A percentile compares a stretch with the other conserved stretches of the same genome.
These are phyloP conservation scores for Clathrospora elynae DNA, from an alignment of 2,329 filamentous ascomycete species.

Conservation along the genomic window DNA sequence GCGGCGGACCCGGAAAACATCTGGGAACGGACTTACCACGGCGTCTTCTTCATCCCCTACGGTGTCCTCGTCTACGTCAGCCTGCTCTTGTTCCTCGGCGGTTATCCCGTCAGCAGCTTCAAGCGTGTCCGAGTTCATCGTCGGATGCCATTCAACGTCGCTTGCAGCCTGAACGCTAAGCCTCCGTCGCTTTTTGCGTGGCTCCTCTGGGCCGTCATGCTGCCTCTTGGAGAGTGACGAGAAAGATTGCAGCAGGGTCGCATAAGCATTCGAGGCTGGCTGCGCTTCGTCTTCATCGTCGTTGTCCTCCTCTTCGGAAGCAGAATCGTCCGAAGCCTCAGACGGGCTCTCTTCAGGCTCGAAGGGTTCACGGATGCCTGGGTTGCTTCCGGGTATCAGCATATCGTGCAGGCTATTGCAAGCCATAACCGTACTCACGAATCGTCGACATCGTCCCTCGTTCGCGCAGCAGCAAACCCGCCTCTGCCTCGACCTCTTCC, in stretches of 20 bases:
- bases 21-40: too few species aligned
- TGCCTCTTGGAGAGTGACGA: slow-evolving; percentile 44
- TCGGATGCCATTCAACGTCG: slow-evolving; percentile 15
- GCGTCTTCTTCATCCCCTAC: slow-evolving; percentile 47
- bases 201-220: slow-evolving; percentile 49
- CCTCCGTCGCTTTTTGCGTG: slow-evolving; percentile 60
- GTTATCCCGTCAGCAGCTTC: slow-evolving; percentile 8
- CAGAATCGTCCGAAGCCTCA: slow-evolving; percentile 29
- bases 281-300: slow-evolving; percentile 31
- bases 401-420: slow-evolving; percentile 1
- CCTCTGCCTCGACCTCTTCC: slow-evolving; percentile 28
- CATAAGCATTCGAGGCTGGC: slow-evolving; percentile 56
- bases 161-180: slow-evolving; percentile 26
- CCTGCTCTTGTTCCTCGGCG: slow-evolving; percentile 13
- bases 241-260: slow-evolving; percentile 61
- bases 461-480: slow-evolving; percentile 36
- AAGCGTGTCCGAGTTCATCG: slow-evolving; percentile 2
- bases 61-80: slow-evolving; percentile 25
- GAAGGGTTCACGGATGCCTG: slow-evolving; percentile 25
- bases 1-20: too few species aligned
- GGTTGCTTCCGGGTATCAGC: slow-evolving; percentile 24
- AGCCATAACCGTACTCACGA: slow-evolving; percentile 35
- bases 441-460: slow-evolving; percentile 36
- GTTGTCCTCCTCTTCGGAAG: slow-evolving; percentile 38
- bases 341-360: slow-evolving; percentile 23